Percentiles rank a stretch among this genome's conserved stretches.
These are phyloP conservation scores for Acacia acuminata DNA, from an alignment of 306 rosid species.

Conservation along the genomic window DNA sequence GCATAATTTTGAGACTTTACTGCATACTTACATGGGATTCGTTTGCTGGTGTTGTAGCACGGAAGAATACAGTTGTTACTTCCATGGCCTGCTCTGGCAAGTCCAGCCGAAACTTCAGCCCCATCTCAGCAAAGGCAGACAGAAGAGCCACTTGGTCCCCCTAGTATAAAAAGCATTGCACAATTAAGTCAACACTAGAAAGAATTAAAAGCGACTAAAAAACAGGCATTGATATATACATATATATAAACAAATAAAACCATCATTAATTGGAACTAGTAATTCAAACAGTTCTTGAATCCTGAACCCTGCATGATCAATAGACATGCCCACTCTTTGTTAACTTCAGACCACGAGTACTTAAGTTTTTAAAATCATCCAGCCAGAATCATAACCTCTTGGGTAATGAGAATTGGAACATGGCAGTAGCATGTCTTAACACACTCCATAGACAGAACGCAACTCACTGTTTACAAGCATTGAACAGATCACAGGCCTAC, in stretches of 20 bases:
- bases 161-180: constrained; percentile 50
- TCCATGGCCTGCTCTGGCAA: constrained; percentile 97
- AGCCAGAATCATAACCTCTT: constrained; percentile 18
- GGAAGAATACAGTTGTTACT: constrained; percentile 75
- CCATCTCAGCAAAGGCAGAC: constrained; percentile 97
- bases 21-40: constrained; percentile 63
- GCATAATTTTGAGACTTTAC: constrained; percentile 25
- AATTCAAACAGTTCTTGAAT: constrained; percentile 13
- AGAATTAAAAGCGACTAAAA: not conserved
- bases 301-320: not conserved
- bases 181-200: constrained; percentile 13
- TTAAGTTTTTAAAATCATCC: constrained; percentile 22
- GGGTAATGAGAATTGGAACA: not conserved
- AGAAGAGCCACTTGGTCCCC: constrained; percentile 95
- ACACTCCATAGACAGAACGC: constrained; percentile 7
- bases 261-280: not conserved
- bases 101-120: constrained; percentile 90
- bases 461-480: not conserved
- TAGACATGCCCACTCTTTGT: not conserved
- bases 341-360: not conserved
- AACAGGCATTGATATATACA: not conserved
- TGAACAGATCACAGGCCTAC: constrained; percentile 8
- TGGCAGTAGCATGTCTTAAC: constrained; percentile 21
- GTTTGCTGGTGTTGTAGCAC: constrained; percentile 75
- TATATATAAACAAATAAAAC: not conserved